Percentiles rank a stretch among this genome's conserved stretches.
phyloP scores from a whole-genome alignment of 768 basidiomycete species.

The Termitomyces sp. region DNA sequence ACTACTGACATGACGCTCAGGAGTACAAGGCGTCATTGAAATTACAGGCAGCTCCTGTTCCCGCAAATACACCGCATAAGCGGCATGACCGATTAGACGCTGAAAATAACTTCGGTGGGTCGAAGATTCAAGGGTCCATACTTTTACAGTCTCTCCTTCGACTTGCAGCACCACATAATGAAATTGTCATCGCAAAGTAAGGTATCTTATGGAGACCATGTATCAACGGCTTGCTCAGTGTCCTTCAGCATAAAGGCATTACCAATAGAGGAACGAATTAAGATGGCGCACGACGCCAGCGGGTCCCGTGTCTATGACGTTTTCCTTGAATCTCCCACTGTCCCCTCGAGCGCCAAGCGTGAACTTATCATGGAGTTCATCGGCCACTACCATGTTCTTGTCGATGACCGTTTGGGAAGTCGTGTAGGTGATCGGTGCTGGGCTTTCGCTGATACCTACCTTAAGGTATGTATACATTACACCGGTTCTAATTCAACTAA shows the following conservation, averaged over 20 bases:
- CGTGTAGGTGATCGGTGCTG: conserved; percentile 89
- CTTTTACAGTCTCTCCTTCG: conserved; percentile 79
- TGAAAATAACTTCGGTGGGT: conserved; percentile 40
- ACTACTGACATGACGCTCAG: conserved; percentile 4
- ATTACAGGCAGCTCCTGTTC: not conserved
- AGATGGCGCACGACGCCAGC: conserved; percentile 45
- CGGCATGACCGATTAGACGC: conserved; percentile 12
- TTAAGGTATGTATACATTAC: conserved; percentile 55
- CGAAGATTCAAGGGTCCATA: conserved; percentile 79
- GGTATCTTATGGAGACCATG: not conserved
- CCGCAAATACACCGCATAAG: not conserved
- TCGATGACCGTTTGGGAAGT: conserved; percentile 88
- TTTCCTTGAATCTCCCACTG: conserved; percentile 62
- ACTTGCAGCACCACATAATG: conserved; percentile 61
- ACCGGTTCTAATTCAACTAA: not conserved
- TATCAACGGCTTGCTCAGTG: not conserved
- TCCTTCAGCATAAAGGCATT: conserved; percentile 51
- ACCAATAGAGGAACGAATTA: conserved; percentile 50
- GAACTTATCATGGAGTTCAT: conserved; percentile 70
- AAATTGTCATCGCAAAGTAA: conserved; percentile 66
- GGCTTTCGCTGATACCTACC: conserved; percentile 86
- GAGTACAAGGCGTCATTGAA: conserved; percentile 14
- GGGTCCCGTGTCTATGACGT: conserved; percentile 80
- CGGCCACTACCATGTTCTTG: conserved; percentile 73
- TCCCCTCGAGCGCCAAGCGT: conserved; percentile 60